These are phyloP conservation scores for Carex kokanica DNA, from an alignment of 176 grass and related monocot genomes.

Conservation along the genomic window DNA sequence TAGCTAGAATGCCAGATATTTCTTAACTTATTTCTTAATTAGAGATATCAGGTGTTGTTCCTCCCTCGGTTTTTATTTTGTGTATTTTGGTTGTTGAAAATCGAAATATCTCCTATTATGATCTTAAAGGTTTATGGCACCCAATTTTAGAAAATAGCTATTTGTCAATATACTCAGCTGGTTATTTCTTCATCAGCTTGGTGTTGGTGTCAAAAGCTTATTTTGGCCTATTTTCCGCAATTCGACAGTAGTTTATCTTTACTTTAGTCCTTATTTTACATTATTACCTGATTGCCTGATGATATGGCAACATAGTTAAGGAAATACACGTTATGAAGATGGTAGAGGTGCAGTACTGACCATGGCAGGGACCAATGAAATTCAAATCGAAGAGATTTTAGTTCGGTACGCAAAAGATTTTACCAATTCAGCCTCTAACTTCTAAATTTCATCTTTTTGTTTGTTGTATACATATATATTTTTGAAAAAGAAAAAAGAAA, in stretches of 20 bases:
- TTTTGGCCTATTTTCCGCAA: not conserved
- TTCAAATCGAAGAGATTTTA: not conserved
- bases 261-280: not conserved
- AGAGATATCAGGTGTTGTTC: not conserved
- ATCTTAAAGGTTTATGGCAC: not conserved
- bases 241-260: not conserved
- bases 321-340: slow-evolving; percentile 13
- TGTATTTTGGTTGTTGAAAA: not conserved
- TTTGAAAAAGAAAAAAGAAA: too few relatives aligned
- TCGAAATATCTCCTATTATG: not conserved
- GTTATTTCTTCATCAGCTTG: not conserved
- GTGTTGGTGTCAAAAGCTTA: not conserved
- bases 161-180: not conserved
- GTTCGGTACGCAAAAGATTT: not conserved
- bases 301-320: slow-evolving; percentile 18
- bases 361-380: not conserved
- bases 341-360: not conserved
- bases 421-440: not conserved
- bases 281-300: slow-evolving; percentile 16
- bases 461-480: not conserved
- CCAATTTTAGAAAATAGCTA: not conserved
- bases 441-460: not conserved
- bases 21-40: not conserved
- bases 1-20: not conserved
- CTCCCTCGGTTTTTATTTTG: not conserved